Base-by-base conservation (phyloP, 2,329 filamentous ascomycete genomes). In the Fusarium papillatum region DNA sequence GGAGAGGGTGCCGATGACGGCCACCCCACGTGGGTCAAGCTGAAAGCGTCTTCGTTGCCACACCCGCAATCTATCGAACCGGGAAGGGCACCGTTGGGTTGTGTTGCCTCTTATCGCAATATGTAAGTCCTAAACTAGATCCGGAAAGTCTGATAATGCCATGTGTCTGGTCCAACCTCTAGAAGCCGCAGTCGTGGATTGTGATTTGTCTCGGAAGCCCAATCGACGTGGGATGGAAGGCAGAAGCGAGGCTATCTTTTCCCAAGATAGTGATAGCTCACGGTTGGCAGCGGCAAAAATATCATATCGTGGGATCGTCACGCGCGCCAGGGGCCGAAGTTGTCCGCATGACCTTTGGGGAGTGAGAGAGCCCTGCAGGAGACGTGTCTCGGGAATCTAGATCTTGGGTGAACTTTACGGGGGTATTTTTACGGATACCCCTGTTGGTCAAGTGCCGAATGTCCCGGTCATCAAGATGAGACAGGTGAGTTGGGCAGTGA, bases 61-160 rank as follows among this genome's bases (percentile, higher is more conserved):
- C 38, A 34, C 31, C 26, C 57, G 11, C 48, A 29, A 53, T 26
- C 26, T 31, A 57, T 48, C 26, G 46, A 36, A 55, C 66, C 73
- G 73, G 73, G 63, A 76, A 74, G 59, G 73, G 36, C 66, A 68
- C 73, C 73, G 73, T 53, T 68, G 63, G n/a, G 6, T 48, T 70
- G 46, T 55, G 46, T 43, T 31, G 34, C 17, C 19, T 62, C 57
- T 64, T 63, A 66, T 71, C 74, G 55, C 22, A n/a, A n/a, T 19
- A 13, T 59, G 43, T 7, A 24, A 7, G 24, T 29, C 14, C 64
- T 68, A 68, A 19, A 39, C 70, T 65, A 16, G 14, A 68, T 68
- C 11, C 17, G 48, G 73, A 38, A 66, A 39, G 26, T 34, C 36
- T 24, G 60, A 62, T 69, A 46, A 46, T 36, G 38, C 60, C 39